Evolutionary conservation across 2,329 filamentous ascomycete genomes (phyloP).

Genomic region (Microcera coccophila): DNA sequence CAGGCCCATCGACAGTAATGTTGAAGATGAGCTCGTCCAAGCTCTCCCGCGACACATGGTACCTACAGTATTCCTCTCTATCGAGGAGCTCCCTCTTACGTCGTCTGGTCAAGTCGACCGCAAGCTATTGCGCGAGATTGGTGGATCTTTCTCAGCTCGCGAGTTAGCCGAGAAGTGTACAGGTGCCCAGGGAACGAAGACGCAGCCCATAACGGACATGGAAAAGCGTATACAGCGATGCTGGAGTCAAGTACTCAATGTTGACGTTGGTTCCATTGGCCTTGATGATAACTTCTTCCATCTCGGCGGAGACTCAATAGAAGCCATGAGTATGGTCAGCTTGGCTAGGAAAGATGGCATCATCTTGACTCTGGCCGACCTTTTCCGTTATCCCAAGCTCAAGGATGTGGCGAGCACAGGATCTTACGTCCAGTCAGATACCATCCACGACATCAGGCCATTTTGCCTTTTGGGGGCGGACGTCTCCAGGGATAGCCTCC

Average conservation of each 20-base stretch:
- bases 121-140: constrained; percentile 9
- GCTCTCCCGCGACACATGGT: not conserved
- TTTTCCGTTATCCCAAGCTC: constrained; percentile 5
- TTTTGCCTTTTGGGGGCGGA: no score
- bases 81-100: constrained; percentile 31
- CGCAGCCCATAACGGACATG: no score
- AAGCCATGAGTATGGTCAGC: constrained; percentile 20
- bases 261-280: constrained; percentile 26
- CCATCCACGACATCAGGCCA: no score
- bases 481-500: no score
- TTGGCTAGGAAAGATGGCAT: constrained; percentile 5
- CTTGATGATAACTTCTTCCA: constrained; percentile 27
- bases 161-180: no score
- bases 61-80: constrained; percentile 3
- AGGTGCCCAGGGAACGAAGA: no score
- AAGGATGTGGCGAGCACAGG: not conserved
- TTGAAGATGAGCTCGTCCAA: not conserved
- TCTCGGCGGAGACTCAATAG: constrained; percentile 27
- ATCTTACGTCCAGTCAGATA: no score
- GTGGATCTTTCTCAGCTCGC: constrained; percentile 1
- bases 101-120: constrained; percentile 51
- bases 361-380: constrained; percentile 5
- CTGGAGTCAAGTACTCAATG: no score
- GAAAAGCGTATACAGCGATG: no score
- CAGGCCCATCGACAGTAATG: not conserved